Conservation (phyloP, 768 basidiomycete species). For the Hygrocybe punicea region DNA sequence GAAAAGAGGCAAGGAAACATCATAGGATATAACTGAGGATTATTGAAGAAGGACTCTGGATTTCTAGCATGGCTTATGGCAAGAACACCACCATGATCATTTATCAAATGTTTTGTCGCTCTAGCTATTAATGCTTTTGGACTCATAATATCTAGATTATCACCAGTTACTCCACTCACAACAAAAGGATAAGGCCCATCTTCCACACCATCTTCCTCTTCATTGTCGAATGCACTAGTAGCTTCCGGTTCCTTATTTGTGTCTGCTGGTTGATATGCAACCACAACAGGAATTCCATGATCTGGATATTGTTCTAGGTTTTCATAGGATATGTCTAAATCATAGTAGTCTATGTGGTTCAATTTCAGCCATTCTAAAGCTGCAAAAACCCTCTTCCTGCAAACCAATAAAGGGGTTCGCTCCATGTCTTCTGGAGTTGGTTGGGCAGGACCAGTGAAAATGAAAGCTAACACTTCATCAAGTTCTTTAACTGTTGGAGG, state of each 20-base stretch:
- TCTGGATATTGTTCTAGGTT: conserved; percentile 26
- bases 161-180: conserved; percentile 37
- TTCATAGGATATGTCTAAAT: conserved; percentile 28
- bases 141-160: conserved; percentile 13
- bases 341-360: conserved; percentile 33
- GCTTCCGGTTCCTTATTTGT: conserved; percentile 9
- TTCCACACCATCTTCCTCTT: conserved; percentile 21
- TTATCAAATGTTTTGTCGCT: conserved; percentile 22
- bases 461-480: conserved; percentile 30
- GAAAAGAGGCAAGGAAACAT: conserved; percentile 38
- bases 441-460: conserved; percentile 28
- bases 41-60: conserved; percentile 22
- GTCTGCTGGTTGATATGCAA: conserved; percentile 20
- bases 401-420: conserved; percentile 32
- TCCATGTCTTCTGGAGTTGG: conserved; percentile 28
- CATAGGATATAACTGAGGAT: conserved; percentile 28
- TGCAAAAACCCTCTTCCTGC: conserved; percentile 16
- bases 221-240: conserved; percentile 10
- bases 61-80: conserved; percentile 16
- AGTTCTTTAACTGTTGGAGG: conserved; percentile 34
- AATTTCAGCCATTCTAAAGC: conserved; percentile 35
- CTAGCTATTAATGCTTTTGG: conserved; percentile 16
- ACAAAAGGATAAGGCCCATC: conserved; percentile 34
- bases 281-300: conserved; percentile 3
- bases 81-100: conserved; percentile 14